Conservation (phyloP, 805 yeast genomes). For the Saccharomyces jurei region DNA sequence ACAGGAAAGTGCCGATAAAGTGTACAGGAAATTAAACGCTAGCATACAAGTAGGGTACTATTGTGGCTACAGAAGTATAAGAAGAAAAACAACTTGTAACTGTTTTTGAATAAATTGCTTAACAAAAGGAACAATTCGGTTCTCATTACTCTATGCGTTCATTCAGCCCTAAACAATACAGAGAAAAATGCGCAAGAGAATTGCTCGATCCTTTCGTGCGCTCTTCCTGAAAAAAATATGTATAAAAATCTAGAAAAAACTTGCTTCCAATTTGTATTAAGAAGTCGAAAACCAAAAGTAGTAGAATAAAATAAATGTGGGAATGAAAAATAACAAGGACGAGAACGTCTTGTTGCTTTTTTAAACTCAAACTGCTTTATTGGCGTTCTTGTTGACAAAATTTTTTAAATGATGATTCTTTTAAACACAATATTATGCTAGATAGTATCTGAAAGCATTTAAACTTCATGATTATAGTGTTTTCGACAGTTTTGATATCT, state of each 20-base stretch:
- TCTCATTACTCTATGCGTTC: not conserved
- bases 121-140: not conserved
- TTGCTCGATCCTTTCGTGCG: not conserved
- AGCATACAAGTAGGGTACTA: not conserved
- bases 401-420: constrained; percentile 24
- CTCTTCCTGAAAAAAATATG: not conserved
- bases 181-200: not conserved
- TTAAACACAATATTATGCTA: constrained; percentile 26
- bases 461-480: constrained; percentile 26
- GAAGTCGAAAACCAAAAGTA: not conserved
- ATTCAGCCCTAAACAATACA: not conserved
- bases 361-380: not conserved
- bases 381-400: not conserved
- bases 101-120: too few species aligned
- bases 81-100: not conserved
- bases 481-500: constrained; percentile 17
- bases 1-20: not conserved
- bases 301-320: not conserved
- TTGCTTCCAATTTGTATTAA: not conserved
- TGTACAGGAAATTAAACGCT: not conserved
- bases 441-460: constrained; percentile 30
- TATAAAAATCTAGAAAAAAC: not conserved
- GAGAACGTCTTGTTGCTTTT: not conserved
- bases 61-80: not conserved
- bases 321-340: not conserved